phyloP scores from a whole-genome alignment of 352 stramenopile genomes.

The Phytophthora quininea region DNA sequence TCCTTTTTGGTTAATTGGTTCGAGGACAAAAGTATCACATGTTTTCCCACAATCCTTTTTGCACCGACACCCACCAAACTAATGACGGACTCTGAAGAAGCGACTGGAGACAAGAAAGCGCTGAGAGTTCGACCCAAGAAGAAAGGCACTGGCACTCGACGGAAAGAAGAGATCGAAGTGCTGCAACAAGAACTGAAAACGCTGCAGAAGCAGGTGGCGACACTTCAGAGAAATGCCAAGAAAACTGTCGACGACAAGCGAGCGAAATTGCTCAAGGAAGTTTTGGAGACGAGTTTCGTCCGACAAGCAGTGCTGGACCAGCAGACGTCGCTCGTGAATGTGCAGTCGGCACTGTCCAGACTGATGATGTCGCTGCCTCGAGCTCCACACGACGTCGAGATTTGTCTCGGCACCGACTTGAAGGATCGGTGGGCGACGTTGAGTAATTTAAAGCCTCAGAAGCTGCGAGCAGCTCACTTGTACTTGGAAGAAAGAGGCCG shows the following conservation, averaged over 20 bases:
- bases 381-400: slow-evolving; percentile 27
- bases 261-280: slow-evolving; percentile 13
- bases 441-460: slow-evolving; percentile 27
- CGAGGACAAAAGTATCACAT: too few species aligned
- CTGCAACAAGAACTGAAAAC: slow-evolving; percentile 22
- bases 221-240: slow-evolving; percentile 13
- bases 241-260: background rate
- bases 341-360: slow-evolving; percentile 40
- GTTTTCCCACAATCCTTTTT: too few species aligned
- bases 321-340: slow-evolving; percentile 36
- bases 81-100: too few species aligned
- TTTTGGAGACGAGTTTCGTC: slow-evolving; percentile 27
- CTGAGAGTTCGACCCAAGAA: background rate
- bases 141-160: background rate
- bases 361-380: slow-evolving; percentile 28
- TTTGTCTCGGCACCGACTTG: slow-evolving; percentile 26
- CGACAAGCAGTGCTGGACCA: slow-evolving; percentile 33
- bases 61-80: too few species aligned
- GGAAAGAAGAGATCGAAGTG: slow-evolving; percentile 27
- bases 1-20: too few species aligned
- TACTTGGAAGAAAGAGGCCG: slow-evolving; percentile 30
- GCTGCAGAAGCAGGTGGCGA: slow-evolving; percentile 16
- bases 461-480: slow-evolving; percentile 19
- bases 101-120: background rate
- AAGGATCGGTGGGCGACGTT: slow-evolving; percentile 27